Evolutionary conservation across 352 stramenopile genomes (phyloP).

Genomic region (Phytophthora hybrid): DNA sequence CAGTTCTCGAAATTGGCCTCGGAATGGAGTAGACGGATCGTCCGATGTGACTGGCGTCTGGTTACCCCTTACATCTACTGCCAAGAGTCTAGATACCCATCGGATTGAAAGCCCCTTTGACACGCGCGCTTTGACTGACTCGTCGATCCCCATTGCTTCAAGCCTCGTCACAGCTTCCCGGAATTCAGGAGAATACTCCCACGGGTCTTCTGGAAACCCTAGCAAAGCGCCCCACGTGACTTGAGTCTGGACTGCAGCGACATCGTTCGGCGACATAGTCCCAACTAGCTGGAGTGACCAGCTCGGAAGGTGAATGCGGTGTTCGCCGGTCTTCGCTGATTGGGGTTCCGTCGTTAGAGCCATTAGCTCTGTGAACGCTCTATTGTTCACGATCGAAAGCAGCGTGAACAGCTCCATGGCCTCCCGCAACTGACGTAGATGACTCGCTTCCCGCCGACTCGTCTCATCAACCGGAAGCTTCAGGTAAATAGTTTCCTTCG

Average conservation of each 20-base stretch:
- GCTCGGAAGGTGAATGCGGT: too few species aligned
- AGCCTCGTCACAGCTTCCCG: too few species aligned
- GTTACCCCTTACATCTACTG: not conserved
- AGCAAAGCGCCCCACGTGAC: too few species aligned
- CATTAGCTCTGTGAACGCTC: too few species aligned
- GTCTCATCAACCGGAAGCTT: not conserved
- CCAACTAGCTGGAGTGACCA: too few species aligned
- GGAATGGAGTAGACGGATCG: not conserved
- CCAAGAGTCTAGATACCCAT: not conserved
- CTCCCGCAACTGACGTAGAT: not conserved
- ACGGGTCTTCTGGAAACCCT: too few species aligned
- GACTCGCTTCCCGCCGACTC: not conserved
- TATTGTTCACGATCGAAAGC: too few species aligned
- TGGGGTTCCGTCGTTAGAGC: too few species aligned
- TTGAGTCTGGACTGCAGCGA: too few species aligned
- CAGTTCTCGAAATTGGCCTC: not conserved
- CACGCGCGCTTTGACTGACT: not conserved
- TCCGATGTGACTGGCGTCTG: not conserved
- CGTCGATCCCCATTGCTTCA: not conserved
- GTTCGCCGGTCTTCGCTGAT: too few species aligned
- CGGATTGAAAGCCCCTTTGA: not conserved
- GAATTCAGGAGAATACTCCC: too few species aligned
- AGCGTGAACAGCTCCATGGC: conserved; percentile 10
- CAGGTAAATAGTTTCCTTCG: not conserved
- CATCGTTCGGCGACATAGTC: too few species aligned